Base-by-base conservation (phyloP, 345 rosid genomes). In the Hibiscus mutabilis region DNA sequence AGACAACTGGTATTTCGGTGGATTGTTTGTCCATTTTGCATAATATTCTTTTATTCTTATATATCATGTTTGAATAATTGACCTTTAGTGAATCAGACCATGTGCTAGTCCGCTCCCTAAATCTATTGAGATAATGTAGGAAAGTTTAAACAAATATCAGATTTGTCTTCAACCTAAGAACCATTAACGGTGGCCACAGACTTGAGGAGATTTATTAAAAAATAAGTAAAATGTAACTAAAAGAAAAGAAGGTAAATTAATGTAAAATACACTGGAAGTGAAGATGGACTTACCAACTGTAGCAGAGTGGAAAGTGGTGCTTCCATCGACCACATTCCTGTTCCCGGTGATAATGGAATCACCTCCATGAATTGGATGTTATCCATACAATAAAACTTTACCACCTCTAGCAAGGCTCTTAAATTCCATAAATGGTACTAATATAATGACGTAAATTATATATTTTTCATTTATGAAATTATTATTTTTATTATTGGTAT, bases 251-350 rank as follows among this genome's bases (percentile, higher is more conserved):
- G 25, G 29, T 16, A 31, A 15, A 31, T 60, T 60, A 1, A 60
- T 31, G 21, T 19, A 37, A 37, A 63, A 63, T 37, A 37, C 18
- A 63, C 10, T 19, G 53, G 60, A 25, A 2, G 29, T 40, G 69
- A 56, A 5, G 33, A 61, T 3, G 25, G 14, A 69, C 84, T 75
- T 82, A 94, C 98, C 97, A 46, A 94, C 98, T 1, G 98, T 94
- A n/a, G 98, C 96, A 3, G 98, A 87, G 7, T 88, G 72, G 77
- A 91, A 94, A 49, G 98, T 94, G 29, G 97, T 90, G 80, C 81
- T 84, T 3, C 97, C 97, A 35, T 89, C 95, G 6, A 71, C 86
- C 16, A 89, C 97, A 37, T 89, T 91, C 70, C 87, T 81, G 35
- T 75, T 82, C 3, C 56, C 97, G 22, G 97, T 94, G 11, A 94